Evolutionary conservation across 148 eudicot genomes (phyloP).

Genomic region (Mesembryanthemum crystallinum): DNA sequence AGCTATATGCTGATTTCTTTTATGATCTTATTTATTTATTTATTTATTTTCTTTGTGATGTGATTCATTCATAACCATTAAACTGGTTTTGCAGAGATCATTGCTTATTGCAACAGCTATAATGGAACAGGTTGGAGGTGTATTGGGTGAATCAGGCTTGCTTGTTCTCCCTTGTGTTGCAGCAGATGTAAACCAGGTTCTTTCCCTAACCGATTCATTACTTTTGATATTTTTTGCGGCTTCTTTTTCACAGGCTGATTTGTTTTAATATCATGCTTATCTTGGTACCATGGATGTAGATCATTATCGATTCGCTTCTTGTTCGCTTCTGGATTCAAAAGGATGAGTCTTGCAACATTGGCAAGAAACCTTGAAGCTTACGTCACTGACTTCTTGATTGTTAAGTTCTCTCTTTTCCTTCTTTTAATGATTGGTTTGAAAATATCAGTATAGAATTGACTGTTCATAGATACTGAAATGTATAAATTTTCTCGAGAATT

Average conservation of each 20-base stretch:
- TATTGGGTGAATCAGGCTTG: constrained; percentile 37
- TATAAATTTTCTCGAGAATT: constrained; percentile 13
- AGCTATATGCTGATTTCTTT: neutral
- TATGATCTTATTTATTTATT: neutral
- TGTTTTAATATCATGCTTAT: neutral
- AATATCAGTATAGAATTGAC: neutral
- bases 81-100: constrained; percentile 30
- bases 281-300: constrained; percentile 28
- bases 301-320: constrained; percentile 37
- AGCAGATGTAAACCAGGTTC: constrained; percentile 39
- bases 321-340: constrained; percentile 41
- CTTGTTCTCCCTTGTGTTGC: constrained; percentile 39
- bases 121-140: constrained; percentile 39
- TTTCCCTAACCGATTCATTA: constrained; percentile 5
- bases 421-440: neutral
- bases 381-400: constrained; percentile 10
- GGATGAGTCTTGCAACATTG: constrained; percentile 31
- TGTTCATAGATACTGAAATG: neutral
- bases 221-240: neutral
- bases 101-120: constrained; percentile 35
- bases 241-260: neutral
- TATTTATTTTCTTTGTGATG: neutral
- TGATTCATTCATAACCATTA: neutral
- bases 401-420: neutral
- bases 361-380: constrained; percentile 28